phyloP scores from a whole-genome alignment of 495 filamentous ascomycete genomes.

The Lepidopterella palustris region DNA sequence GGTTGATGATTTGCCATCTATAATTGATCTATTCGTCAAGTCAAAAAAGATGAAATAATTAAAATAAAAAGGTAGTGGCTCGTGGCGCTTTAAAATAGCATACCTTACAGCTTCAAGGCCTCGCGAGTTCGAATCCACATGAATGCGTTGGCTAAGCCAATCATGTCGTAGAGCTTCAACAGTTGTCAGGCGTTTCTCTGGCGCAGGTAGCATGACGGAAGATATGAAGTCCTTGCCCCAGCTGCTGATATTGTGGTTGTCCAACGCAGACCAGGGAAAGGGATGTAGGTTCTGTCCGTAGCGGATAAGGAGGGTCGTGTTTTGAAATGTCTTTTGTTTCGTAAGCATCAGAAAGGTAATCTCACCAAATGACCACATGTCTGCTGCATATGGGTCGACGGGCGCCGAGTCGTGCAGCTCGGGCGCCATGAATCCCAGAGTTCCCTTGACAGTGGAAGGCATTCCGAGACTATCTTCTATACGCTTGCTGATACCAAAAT shows the following conservation, averaged over 20 bases:
- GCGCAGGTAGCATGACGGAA: not conserved
- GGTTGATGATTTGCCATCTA: too few relatives aligned
- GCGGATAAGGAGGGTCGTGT: not conserved
- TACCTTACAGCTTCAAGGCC: too few relatives aligned
- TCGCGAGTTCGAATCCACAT: too few relatives aligned
- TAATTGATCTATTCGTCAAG: too few relatives aligned
- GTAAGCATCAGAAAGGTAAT: not conserved
- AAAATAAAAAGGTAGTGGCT: too few relatives aligned
- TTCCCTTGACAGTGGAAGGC: constrained; percentile 32
- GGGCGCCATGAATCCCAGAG: constrained; percentile 37
- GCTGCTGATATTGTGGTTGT: not conserved
- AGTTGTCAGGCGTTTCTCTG: too few relatives aligned
- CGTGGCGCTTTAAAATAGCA: too few relatives aligned
- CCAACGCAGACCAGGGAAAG: not conserved
- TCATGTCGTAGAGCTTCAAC: too few relatives aligned
- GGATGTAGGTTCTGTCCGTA: not conserved
- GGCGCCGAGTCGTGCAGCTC: constrained; percentile 31
- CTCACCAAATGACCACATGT: not conserved
- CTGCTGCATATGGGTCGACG: not conserved
- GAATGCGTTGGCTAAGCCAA: too few relatives aligned
- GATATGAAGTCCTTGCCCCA: not conserved
- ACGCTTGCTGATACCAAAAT: constrained; percentile 47
- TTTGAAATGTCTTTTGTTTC: not conserved
- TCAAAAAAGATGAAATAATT: too few relatives aligned
- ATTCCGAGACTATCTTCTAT: constrained; percentile 22